phyloP scores from a whole-genome alignment of 345 rosid species.

The Adansonia digitata region DNA sequence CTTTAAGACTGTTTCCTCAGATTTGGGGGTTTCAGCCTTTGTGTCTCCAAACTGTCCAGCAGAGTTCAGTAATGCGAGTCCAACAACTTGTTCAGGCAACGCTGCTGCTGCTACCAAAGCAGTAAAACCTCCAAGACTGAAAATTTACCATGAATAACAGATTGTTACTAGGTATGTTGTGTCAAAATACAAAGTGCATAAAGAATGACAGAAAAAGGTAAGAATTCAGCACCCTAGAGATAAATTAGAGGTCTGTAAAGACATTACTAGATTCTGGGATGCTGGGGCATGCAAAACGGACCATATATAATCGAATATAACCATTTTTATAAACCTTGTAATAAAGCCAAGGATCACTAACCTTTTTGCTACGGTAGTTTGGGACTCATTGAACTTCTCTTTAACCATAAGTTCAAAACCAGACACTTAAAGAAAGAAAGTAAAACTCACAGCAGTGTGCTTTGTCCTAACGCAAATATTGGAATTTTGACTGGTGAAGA shows the following conservation, averaged over 20 bases:
- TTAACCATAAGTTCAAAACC: too few relatives aligned
- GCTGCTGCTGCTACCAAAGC: constrained; percentile 69
- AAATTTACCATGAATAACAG: constrained; percentile 17
- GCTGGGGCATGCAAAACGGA: background rate
- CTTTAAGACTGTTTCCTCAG: constrained; percentile 50
- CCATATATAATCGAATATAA: background rate
- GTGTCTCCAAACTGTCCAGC: constrained; percentile 85
- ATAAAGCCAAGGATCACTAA: background rate
- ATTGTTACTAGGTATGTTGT: background rate
- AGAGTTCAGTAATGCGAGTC: constrained; percentile 74
- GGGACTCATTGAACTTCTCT: background rate
- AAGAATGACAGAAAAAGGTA: too few relatives aligned
- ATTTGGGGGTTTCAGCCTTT: constrained; percentile 30
- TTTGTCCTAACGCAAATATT: background rate
- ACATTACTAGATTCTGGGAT: background rate
- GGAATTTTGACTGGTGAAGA: background rate
- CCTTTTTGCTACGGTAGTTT: too few relatives aligned
- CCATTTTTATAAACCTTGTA: background rate
- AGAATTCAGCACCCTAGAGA: background rate
- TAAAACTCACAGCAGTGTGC: background rate
- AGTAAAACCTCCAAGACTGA: constrained; percentile 91
- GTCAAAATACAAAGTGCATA: too few relatives aligned
- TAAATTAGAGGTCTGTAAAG: background rate
- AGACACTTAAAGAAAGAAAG: background rate
- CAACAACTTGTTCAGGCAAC: constrained; percentile 59